These are phyloP conservation scores for Alternaria sp. DNA, from an alignment of 2,329 filamentous ascomycete species.

Conservation along the genomic window DNA sequence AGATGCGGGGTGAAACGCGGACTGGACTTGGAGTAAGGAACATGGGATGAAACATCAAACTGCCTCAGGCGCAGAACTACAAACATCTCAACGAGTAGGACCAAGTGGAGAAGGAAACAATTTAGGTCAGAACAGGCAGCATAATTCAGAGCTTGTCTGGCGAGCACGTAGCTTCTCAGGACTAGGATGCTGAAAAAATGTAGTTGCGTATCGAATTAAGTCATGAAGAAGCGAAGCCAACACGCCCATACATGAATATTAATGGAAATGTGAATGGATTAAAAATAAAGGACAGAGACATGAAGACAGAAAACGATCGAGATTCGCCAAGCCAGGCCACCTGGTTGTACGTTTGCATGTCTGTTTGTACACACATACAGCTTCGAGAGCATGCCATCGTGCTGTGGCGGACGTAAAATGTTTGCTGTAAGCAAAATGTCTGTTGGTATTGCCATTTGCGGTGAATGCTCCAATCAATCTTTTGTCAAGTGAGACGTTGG, in stretches of 20 bases:
- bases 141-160: not conserved
- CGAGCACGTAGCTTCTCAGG: not conserved
- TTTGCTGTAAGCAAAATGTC: not conserved
- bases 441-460: not conserved
- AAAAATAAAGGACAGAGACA: not conserved
- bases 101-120: conserved; percentile 3
- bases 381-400: not conserved
- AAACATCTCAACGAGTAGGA: conserved; percentile 7
- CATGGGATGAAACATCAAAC: conserved; percentile 31
- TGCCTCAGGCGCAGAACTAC: conserved; percentile 21
- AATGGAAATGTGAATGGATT: not conserved
- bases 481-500: not conserved
- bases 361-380: not conserved
- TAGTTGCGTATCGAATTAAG: not conserved
- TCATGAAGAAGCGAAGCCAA: not conserved
- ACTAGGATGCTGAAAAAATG: not conserved
- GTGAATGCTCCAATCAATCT: not conserved
- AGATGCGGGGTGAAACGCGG: conserved; percentile 30
- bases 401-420: not conserved
- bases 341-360: not conserved
- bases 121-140: not conserved
- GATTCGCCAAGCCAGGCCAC: not conserved
- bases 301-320: not conserved
- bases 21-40: conserved; percentile 24
- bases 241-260: not conserved